Evolutionary conservation across 768 basidiomycete species (phyloP), one percentile per base, ranked within the genome.

Genomic region (Galerina sulciceps): DNA sequence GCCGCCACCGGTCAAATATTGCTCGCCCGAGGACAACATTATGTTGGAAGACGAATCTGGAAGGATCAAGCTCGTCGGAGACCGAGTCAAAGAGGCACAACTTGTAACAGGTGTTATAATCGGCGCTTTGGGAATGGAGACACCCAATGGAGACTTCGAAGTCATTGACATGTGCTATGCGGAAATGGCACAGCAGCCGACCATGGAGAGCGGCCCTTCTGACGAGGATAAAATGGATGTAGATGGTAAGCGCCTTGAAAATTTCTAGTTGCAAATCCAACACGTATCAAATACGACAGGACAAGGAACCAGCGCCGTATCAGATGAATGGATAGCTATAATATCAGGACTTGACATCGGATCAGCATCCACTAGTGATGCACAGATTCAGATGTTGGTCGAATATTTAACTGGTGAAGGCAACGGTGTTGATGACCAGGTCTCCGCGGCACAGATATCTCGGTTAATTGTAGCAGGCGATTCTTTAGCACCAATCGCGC

Each of bases 41-140:
- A 93, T 93, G 86, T 80, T 99, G 0, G 97, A 99, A 74, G 97
- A 99, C 70, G 97, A 99, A 74, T 93, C 91, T 1, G 97, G 97
- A 0, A 86, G 97, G 34, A 90, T 99, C 40, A 82, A 83, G 45
- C 85, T 99, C 14, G 91, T 96, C 0, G 97, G 97, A 5, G 84
- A 88, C 5, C 77, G 76, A 35, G 74, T 98, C 40, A 73, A 78
- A 26, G 79, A 80, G 14, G 83, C 84, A 9, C 76, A 77, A 45
- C 76, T 97, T 15, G 93, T 98, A 4, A 99, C 96, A 9, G 96
- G 97, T 1, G 86, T 98, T 22, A 93, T 99, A 65, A 81, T 94
- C 55, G 94, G 90, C 20, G 94, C 85, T 0, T 82, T 99, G 17
- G 97, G 97, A 9, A 88, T 91, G 70, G 97, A 99, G 73, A 97